phyloP scores from a whole-genome alignment of 1,139 yeast species.

The Suhomyces atakaporum region DNA sequence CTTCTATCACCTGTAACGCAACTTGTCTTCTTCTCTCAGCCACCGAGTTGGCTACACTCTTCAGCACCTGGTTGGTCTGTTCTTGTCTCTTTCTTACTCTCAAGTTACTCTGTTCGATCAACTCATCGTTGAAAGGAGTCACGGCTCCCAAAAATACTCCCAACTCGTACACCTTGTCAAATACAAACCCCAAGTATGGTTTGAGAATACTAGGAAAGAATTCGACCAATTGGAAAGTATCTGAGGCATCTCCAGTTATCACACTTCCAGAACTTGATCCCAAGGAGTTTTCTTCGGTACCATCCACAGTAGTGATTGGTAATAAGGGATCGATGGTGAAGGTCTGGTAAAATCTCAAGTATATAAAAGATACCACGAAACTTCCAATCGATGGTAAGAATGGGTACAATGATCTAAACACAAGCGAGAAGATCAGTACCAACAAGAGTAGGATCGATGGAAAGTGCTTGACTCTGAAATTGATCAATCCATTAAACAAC shows the following conservation, averaged over 20 bases:
- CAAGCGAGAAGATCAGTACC: slow-evolving; percentile 48
- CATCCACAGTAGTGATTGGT: slow-evolving; percentile 34
- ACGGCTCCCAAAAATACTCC: slow-evolving; percentile 58
- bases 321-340: slow-evolving; percentile 38
- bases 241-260: slow-evolving; percentile 83
- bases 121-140: slow-evolving; percentile 68
- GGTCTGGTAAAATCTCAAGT: slow-evolving; percentile 73
- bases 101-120: slow-evolving; percentile 70
- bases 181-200: slow-evolving; percentile 54
- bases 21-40: slow-evolving; percentile 87
- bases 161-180: slow-evolving; percentile 54
- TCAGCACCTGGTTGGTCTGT: slow-evolving; percentile 42
- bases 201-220: slow-evolving; percentile 70
- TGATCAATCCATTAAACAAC: slow-evolving; percentile 61
- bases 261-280: slow-evolving; percentile 17
- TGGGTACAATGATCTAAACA: slow-evolving; percentile 49
- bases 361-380: slow-evolving; percentile 70
- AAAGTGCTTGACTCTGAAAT: slow-evolving; percentile 70
- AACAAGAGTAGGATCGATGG: slow-evolving; percentile 60
- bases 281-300: slow-evolving; percentile 4
- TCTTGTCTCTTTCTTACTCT: slow-evolving; percentile 64
- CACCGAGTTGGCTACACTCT: slow-evolving; percentile 53
- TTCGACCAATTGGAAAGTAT: slow-evolving; percentile 78
- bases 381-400: slow-evolving; percentile 68
- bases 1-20: slow-evolving; percentile 81